Evolutionary conservation across 768 basidiomycete genomes (phyloP).

Genomic region (Coprinellus micaceus): DNA sequence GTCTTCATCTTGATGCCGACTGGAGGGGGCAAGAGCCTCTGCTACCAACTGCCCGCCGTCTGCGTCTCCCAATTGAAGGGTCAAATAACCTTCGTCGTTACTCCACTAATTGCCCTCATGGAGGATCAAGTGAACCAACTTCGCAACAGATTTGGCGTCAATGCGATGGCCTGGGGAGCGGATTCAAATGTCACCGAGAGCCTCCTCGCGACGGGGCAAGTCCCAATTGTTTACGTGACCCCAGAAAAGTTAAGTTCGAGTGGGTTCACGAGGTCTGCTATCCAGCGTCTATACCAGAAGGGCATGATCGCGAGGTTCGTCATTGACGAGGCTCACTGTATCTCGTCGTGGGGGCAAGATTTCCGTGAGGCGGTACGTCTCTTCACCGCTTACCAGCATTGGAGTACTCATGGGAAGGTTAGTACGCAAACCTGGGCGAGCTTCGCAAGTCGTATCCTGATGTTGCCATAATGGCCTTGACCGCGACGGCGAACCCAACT

Average conservation of each 20-base stretch:
- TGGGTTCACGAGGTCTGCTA: constrained; percentile 45
- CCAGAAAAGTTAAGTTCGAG: constrained; percentile 84
- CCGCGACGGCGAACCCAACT: constrained; percentile 85
- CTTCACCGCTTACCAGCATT: not conserved
- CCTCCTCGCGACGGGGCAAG: constrained; percentile 42
- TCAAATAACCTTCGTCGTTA: constrained; percentile 87
- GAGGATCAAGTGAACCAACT: constrained; percentile 80
- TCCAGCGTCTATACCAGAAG: constrained; percentile 54
- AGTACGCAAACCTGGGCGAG: constrained; percentile 68
- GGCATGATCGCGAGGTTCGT: constrained; percentile 81
- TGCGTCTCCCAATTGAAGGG: constrained; percentile 65
- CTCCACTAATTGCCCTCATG: constrained; percentile 87
- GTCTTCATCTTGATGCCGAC: constrained; percentile 97
- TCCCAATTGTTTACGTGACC: constrained; percentile 66
- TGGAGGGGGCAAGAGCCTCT: constrained; percentile 87
- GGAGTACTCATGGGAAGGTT: not conserved
- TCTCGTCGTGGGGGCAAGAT: constrained; percentile 91
- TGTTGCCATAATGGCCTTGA: constrained; percentile 93
- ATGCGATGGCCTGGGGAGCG: constrained; percentile 68
- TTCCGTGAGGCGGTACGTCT: constrained; percentile 75
- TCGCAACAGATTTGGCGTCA: constrained; percentile 50
- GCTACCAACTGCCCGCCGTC: constrained; percentile 88
- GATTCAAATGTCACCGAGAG: constrained; percentile 38
- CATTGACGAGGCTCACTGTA: constrained; percentile 95
- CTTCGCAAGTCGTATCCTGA: constrained; percentile 73